Evolutionary conservation across 1,139 yeast species (phyloP).

Genomic region (Martiniozyma asiatica): DNA sequence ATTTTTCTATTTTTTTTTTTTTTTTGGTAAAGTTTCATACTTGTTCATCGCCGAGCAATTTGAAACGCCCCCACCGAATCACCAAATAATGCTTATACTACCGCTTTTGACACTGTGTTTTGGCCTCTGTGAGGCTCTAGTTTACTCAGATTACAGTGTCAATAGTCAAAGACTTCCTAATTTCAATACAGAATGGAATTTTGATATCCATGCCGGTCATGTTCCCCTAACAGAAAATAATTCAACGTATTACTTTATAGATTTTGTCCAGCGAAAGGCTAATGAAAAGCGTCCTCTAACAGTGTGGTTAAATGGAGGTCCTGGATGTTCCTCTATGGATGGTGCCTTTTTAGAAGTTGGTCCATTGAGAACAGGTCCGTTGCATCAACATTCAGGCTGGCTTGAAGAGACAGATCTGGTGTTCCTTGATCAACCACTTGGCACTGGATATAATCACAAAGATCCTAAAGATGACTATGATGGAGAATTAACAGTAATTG

Average conservation of each 20-base stretch:
- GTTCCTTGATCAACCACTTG: constrained; percentile 90
- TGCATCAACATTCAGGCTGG: constrained; percentile 61
- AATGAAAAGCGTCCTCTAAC: constrained; percentile 26
- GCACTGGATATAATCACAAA: constrained; percentile 77
- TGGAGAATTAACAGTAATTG: constrained; percentile 45
- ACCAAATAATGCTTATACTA: constrained; percentile 1
- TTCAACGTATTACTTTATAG: constrained; percentile 76
- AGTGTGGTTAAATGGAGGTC: constrained; percentile 94
- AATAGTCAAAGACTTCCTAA: constrained; percentile 6
- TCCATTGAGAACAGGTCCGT: constrained; percentile 51
- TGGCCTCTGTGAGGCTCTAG: too few relatives aligned
- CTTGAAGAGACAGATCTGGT: constrained; percentile 65
- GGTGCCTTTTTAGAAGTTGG: constrained; percentile 94
- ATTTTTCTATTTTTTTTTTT: neutral
- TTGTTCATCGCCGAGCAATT: too few relatives aligned
- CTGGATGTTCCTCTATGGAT: constrained; percentile 97
- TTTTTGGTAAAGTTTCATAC: too few relatives aligned
- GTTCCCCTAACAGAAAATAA: constrained; percentile 41
- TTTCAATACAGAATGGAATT: constrained; percentile 14
- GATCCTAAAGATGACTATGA: constrained; percentile 39
- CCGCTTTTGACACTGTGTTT: too few relatives aligned
- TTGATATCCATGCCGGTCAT: constrained; percentile 65
- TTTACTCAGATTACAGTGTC: constrained; percentile 4
- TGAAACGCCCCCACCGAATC: neutral
- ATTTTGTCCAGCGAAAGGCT: constrained; percentile 32